Evolutionary conservation across 129 eudicot genomes (phyloP), one percentile per base, ranked within the genome.

Genomic region (Artemisia tridentata): DNA sequence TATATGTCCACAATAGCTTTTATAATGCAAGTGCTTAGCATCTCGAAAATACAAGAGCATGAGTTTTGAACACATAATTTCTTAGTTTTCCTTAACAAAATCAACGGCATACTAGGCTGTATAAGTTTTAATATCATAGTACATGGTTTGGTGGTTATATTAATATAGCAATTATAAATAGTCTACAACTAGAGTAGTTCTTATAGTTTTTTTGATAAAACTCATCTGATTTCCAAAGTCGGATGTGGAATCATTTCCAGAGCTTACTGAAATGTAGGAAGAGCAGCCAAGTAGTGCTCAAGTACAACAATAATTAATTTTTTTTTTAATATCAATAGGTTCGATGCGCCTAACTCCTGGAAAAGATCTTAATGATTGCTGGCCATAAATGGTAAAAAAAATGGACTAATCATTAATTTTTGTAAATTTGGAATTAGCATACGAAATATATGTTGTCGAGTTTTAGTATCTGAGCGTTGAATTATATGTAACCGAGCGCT

Each of bases 101-200:
- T 12, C 3, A 64, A 55, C 65, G 51, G 54, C 11, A 43, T 51
- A 38, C 46, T 73, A 52, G 52, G 41, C 63, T 64, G 45, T 47
- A 7, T 65, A 64, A 19, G 46, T 20, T 74, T 52, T 74, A 73
- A 31, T 15, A 34, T 20, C 70, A 51, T 49, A 1, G 27, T 23
- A 1, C 27, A 23, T 23, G 1, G 29, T 25, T 25, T 3, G 4
- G 4, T 1, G 67, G 56, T 43, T 43, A 58, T 45, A 9, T 45
- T 9, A 45, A 46, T 71, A 45, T n/a, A n/a, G 29, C 56, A 7
- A 41, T 63, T 41, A 19, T 58, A 15, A 58, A 5, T 75, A 65
- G 43, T 54, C 79, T 66, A 65, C 29, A 65, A 75, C 65, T 18
- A 53, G 19, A 19, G n/a, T 15, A 31, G 13, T 25, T 63, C 38